Evolutionary conservation across 2,329 filamentous ascomycete genomes (phyloP).

Genomic region (Ascosphaera apis): DNA sequence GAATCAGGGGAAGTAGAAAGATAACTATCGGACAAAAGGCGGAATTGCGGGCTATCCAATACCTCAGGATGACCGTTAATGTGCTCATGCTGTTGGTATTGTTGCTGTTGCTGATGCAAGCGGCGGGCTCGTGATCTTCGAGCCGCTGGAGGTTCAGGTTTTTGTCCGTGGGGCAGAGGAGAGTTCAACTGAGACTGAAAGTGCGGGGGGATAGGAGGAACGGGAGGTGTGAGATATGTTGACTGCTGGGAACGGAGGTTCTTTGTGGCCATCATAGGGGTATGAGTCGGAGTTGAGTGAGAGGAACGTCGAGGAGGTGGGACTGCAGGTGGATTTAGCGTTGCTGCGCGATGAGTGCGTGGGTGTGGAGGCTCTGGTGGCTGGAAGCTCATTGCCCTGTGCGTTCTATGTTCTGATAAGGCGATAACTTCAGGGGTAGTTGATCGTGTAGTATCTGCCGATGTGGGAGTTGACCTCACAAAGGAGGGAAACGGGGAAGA

Average conservation of each 20-base stretch:
- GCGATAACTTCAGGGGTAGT: not conserved
- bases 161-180: conserved; percentile 4
- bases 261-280: too few relatives aligned
- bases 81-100: conserved; percentile 6
- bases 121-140: conserved; percentile 17
- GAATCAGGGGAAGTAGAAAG: not conserved
- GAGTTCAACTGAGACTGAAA: conserved; percentile 4
- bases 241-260: conserved; percentile 2
- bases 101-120: conserved; percentile 9
- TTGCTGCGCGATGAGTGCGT: conserved; percentile 3
- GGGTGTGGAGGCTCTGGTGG: not conserved
- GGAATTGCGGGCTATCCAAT: not conserved
- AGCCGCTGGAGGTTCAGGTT: conserved; percentile 18
- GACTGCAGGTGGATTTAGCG: conserved; percentile 17
- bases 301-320: conserved; percentile 19
- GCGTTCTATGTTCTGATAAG: not conserved
- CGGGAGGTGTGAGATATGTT: not conserved
- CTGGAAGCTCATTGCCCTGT: not conserved
- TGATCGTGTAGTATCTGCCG: not conserved
- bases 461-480: conserved; percentile 5
- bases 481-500: conserved; percentile 8
- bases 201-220: not conserved
- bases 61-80: not conserved
- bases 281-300: conserved; percentile 8
- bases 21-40: not conserved